Evolutionary conservation across 306 rosid genomes (phyloP), one percentile per base, ranked within the genome.

Genomic region (Quercus mongolica): DNA sequence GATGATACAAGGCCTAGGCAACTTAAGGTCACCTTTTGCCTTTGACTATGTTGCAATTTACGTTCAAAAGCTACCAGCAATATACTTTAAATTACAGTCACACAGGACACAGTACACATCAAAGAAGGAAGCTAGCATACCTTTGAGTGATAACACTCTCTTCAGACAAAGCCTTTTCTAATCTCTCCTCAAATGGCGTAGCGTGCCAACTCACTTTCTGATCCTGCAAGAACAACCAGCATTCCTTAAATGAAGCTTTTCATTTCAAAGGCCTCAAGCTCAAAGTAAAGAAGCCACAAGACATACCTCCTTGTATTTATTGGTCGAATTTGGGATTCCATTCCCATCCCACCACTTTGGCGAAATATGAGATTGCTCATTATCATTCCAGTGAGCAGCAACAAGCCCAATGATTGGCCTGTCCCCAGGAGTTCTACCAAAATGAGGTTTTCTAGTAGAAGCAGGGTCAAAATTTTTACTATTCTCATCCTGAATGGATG

Each of bases 201-300:
- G 98, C 98, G 52, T 96, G 99, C 99, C 99, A 96, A 78, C 89
- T 92, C 75, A 96, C 97, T 79, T 84, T 96, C 87, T 96, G 99
- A 80, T 96, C 97, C 99, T 96, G 87, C 46, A 81, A 62, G 41
- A 56, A 74, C 56, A 78, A 56, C 74, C 77, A 74, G 25, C 52
- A 71, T 64, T 52, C 61, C 26, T 78, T 30, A 79, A 62, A 77
- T 62, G 69, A 55, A 74, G 26, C 69, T 56, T 74, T 30, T n/a
- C 52, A 49, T 63, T 44, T 70, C 41, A 5, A 33, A 81, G 28
- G 74, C 19, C 31, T 54, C 71, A 74, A 51, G 19, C 59, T 33
- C 41, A 19, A 76, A 65, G 63, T 33, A 52, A 76, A 6, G 21
- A 72, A 74, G 55, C 52, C 72, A 18, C 4, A 78, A 64, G 69